Evolutionary conservation across 148 eudicot species (phyloP), one percentile per base, ranked within the genome.

Genomic region (Polygonum aviculare): DNA sequence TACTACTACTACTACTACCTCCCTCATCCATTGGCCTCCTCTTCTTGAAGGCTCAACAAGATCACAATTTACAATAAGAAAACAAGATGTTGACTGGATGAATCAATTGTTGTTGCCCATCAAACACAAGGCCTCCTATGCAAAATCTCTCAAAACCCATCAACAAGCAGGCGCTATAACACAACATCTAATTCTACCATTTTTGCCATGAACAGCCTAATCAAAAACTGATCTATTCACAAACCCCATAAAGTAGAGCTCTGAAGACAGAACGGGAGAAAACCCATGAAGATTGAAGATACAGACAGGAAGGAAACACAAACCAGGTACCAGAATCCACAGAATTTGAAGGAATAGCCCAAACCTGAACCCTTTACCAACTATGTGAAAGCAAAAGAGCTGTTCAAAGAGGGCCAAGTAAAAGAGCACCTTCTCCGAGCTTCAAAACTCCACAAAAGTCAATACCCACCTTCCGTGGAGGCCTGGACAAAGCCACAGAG

Each of bases 1-100:
- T 78, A 57, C 83, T 44, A 36, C 75, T 48, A 36, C 75, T 48
- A 67, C 10, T 81, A 26, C 31, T 26, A 67, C 10, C 81, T 78
- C 88, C 93, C 50, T 92, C 96, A 57, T 88, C 93, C 97, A 88
- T 90, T 78, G 78, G 72, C 80, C 76, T 63, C 72, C 80, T 77
- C 75, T 22, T 67, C 75, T 22, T 67, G 60, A 75, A 52, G 78
- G 72, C 63, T 76, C 82, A 16, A 16, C 36, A 52, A 40, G 19
- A 63, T 78, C 79, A 78, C 65, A 51, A 67, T n/a, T 72, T 48
- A 41, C 41, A 49, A 10, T 18, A 52, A 74, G 44, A 52, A 35
- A 38, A 12, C 12, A 35, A 21, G 63, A 48, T 69, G 69, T 12
- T 77, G 59, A 76, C 38, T 75, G 81, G 40, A 74, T 73, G 48